Evolutionary conservation across 2,329 filamentous ascomycete genomes (phyloP).

Genomic region (Talaromyces amestolkiae): DNA sequence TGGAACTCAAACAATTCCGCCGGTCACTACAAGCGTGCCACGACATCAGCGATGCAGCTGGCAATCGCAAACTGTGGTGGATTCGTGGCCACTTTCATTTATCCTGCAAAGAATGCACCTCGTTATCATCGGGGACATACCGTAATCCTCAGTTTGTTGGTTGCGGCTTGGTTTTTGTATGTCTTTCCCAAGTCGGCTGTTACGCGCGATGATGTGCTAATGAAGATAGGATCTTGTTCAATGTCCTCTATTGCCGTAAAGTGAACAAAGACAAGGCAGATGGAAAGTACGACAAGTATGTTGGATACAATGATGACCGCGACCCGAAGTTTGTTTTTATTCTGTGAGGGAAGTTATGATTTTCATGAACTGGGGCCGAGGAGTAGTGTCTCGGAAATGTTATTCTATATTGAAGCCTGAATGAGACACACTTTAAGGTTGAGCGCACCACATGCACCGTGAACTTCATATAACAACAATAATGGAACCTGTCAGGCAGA

Average conservation of each 20-base stretch:
- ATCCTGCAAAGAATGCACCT: slow-evolving; percentile 56
- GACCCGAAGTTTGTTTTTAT: slow-evolving; percentile 63
- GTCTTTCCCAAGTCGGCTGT: slow-evolving; percentile 29
- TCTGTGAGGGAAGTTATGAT: slow-evolving; percentile 40
- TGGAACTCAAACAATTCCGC: slow-evolving; percentile 69
- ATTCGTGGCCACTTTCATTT: slow-evolving; percentile 65
- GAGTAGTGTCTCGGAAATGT: neutral
- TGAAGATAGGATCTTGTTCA: slow-evolving; percentile 53
- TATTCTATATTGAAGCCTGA: neutral
- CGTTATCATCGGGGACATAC: slow-evolving; percentile 62
- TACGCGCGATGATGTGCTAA: neutral
- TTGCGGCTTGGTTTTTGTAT: slow-evolving; percentile 64
- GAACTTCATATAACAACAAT: neutral
- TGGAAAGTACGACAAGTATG: slow-evolving; percentile 59
- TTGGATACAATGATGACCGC: slow-evolving; percentile 60
- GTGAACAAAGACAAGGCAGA: slow-evolving; percentile 61
- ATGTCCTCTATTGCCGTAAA: slow-evolving; percentile 62
- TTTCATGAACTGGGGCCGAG: neutral
- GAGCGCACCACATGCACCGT: neutral
- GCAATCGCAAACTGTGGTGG: slow-evolving; percentile 66
- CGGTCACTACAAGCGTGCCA: slow-evolving; percentile 68
- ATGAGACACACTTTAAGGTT: neutral
- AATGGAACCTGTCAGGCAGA: neutral
- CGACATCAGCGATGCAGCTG: slow-evolving; percentile 63
- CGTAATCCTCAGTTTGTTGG: slow-evolving; percentile 59